Evolutionary conservation across 176 grass and related monocot species (phyloP), one percentile per base, ranked within the genome.

Genomic region (Puya raimondii): DNA sequence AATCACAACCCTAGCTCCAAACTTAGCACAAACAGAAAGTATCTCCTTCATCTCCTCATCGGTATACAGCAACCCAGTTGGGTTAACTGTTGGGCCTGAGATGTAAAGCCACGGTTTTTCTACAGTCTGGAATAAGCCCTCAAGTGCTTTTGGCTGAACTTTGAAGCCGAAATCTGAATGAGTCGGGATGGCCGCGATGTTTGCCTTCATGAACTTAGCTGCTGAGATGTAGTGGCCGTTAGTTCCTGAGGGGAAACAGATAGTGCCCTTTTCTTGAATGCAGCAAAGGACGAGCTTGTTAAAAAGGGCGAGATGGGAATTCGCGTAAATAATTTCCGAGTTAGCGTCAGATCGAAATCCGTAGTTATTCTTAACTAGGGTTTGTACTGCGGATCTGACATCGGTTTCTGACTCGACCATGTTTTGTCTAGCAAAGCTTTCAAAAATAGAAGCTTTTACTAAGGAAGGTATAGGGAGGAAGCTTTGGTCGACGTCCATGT

Each of bases 381-480:
- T 72, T 6, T 90, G 78, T 71, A 97, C 93, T 65, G 64, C 91
- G 51, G 82, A 79, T 23, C 63, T 63, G 7, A 97, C 79, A 84
- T 93, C 89, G 1, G 84, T 90, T 80, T 97, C 94, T 48, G 94
- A 90, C 50, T 97, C 89, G 23, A 69, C 64, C 59, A 97, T 88
- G 69, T 97, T 97, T 63, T 97, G 94, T 52, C 89, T 90, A 47
- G 88, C 89, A 84, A 99, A 99, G 67, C 94, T 90, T 82, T 97
- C 86, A 63, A 93, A 97, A 64, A 97, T 89, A 70, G 82, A 93
- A 25, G 86, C 76, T n/a, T 93, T 93, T 1, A 90, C 89, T 63
- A 72, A 82, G 76, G 80, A 87, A 75, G 89, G 89, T 59, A 93
- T 75, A 63, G 89, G 82, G 15, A 99, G 81, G 64, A 99, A 93